A percentile compares a stretch with the other conserved stretches of the same genome.
phyloP scores from a whole-genome alignment of 2,329 filamentous ascomycete species.

The Fusarium mangiferae region DNA sequence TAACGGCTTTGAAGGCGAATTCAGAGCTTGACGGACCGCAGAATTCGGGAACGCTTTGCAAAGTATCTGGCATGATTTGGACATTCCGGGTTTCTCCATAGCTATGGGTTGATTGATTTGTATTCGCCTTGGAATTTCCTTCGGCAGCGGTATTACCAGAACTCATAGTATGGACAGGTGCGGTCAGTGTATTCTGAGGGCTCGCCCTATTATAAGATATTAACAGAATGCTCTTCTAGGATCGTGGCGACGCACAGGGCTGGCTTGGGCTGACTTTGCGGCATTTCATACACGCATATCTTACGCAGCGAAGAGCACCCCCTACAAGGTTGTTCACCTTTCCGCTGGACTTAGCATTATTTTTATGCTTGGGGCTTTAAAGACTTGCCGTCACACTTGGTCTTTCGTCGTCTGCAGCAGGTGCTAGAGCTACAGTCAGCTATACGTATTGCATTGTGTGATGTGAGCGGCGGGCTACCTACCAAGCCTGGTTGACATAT shows the following conservation, averaged over 20 bases:
- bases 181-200: accelerated
- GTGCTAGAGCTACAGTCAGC: too few species aligned
- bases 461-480: too few species aligned
- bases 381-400: too few species aligned
- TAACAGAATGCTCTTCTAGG: background rate
- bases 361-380: too few species aligned
- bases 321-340: too few species aligned
- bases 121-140: background rate
- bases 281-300: background rate
- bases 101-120: background rate
- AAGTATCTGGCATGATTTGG: accelerated
- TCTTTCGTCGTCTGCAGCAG: too few species aligned
- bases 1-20: background rate
- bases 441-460: too few species aligned
- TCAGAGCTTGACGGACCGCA: background rate
- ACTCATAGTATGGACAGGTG: background rate
- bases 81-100: accelerated
- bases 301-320: too few species aligned
- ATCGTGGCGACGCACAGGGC: background rate
- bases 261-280: background rate
- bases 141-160: accelerated
- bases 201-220: background rate
- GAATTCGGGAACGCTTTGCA: background rate
- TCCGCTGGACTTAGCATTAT: too few species aligned
- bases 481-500: too few species aligned